These are phyloP conservation scores for Hawksworthiomyces lignivorus DNA, from an alignment of 2,329 filamentous ascomycete species.

Conservation along the genomic window DNA sequence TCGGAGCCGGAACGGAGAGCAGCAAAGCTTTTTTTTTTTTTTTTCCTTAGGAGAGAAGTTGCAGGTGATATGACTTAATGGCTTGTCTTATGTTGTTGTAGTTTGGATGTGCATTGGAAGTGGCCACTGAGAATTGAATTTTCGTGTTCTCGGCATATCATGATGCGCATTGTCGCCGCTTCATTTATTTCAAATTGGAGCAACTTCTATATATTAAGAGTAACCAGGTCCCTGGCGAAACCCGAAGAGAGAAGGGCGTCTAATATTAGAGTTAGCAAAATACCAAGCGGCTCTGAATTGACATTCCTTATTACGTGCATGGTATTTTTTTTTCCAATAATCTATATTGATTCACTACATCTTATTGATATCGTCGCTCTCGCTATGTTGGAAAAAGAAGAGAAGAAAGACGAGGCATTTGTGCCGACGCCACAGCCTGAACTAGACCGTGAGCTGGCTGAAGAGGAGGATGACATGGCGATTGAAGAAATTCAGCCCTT, in stretches of 20 bases:
- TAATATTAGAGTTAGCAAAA: too few relatives aligned
- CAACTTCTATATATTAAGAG: constrained; percentile 1
- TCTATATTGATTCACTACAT: too few relatives aligned
- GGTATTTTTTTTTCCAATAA: too few relatives aligned
- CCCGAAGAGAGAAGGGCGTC: too few relatives aligned
- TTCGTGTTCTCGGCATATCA: constrained; percentile 2
- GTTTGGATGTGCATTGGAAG: too few relatives aligned
- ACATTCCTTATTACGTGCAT: too few relatives aligned
- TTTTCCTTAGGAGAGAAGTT: background rate
- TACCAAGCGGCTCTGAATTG: too few relatives aligned
- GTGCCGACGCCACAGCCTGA: background rate
- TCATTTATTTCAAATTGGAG: background rate
- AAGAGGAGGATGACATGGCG: constrained; percentile 4
- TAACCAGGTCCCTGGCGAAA: background rate
- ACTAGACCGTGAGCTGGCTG: background rate
- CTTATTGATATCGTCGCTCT: too few relatives aligned
- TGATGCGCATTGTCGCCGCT: background rate
- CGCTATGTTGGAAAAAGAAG: background rate
- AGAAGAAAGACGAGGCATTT: background rate
- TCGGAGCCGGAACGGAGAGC: constrained; percentile 9
- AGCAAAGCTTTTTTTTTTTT: too few relatives aligned
- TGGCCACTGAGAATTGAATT: too few relatives aligned
- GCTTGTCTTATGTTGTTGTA: too few relatives aligned
- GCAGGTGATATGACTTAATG: background rate
- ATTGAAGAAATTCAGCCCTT: constrained; percentile 7